These are phyloP conservation scores for Dipodascus geniculatus DNA, from an alignment of 805 yeast species.

Conservation along the genomic window DNA sequence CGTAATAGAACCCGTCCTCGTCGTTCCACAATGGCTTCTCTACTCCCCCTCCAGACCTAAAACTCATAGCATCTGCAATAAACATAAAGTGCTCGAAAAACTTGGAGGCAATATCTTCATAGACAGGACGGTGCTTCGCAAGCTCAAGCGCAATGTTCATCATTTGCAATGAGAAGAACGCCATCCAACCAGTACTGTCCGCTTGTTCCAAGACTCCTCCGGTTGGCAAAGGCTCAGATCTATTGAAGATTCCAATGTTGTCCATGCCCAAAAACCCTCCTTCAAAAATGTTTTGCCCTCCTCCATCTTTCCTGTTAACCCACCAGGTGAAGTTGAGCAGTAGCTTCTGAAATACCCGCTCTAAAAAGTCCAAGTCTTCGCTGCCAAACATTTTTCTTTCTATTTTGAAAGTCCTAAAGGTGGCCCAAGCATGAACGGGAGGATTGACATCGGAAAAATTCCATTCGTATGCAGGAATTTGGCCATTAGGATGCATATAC, in stretches of 20 bases:
- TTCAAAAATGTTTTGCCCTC: conserved; percentile 82
- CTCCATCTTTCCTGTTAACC: conserved; percentile 83
- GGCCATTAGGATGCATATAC: conserved; percentile 99
- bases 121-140: conserved; percentile 73
- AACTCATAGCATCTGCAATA: conserved; percentile 91
- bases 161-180: conserved; percentile 83
- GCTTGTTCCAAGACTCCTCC: conserved; percentile 89
- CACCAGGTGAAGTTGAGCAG: conserved; percentile 92
- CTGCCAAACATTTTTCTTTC: conserved; percentile 77
- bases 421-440: conserved; percentile 95
- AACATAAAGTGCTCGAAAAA: conserved; percentile 86
- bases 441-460: conserved; percentile 93
- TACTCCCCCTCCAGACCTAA: conserved; percentile 36
- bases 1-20: conserved; percentile 78
- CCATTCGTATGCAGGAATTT: conserved; percentile 95
- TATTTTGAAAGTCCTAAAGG: conserved; percentile 74
- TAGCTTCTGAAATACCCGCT: conserved; percentile 85
- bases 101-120: conserved; percentile 88
- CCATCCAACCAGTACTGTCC: conserved; percentile 97
- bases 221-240: conserved; percentile 88
- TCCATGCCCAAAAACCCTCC: conserved; percentile 92
- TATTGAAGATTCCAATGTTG: conserved; percentile 83
- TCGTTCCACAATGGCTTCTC: conserved; percentile 80
- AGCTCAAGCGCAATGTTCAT: conserved; percentile 83
- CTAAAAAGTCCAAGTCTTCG: conserved; percentile 73